Evolutionary conservation across 2,329 filamentous ascomycete genomes (phyloP).

Genomic region (Talaromyces sp.): DNA sequence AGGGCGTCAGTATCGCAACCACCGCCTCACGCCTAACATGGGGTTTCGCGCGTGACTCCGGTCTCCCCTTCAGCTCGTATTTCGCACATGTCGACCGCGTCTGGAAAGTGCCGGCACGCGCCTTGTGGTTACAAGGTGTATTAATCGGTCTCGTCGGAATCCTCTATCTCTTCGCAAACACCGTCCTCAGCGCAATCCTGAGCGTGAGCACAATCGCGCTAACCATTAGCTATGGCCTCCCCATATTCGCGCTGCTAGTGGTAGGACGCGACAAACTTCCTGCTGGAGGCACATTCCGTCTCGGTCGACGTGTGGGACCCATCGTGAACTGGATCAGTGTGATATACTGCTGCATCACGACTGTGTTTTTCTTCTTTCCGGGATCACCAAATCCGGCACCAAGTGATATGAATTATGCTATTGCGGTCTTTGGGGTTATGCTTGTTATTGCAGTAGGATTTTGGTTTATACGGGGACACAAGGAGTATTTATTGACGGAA

Average conservation of each 20-base stretch:
- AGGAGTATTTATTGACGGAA: conserved; percentile 36
- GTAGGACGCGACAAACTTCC: conserved; percentile 54
- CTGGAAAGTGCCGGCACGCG: conserved; percentile 53
- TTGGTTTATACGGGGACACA: conserved; percentile 50
- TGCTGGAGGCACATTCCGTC: conserved; percentile 39
- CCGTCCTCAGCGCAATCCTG: conserved; percentile 53
- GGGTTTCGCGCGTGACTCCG: conserved; percentile 50
- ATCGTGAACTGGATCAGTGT: conserved; percentile 50
- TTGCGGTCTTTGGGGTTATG: conserved; percentile 57
- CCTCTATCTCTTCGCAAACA: conserved; percentile 54
- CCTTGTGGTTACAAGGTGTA: conserved; percentile 52
- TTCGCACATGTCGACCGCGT: conserved; percentile 42
- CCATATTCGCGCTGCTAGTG: conserved; percentile 48
- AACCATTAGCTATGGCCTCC: conserved; percentile 52
- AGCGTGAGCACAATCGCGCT: conserved; percentile 57
- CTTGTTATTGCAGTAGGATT: conserved; percentile 49
- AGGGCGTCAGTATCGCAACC: conserved; percentile 50
- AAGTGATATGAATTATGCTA: conserved; percentile 57
- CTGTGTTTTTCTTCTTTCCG: conserved; percentile 57
- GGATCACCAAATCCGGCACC: conserved; percentile 43
- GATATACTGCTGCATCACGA: conserved; percentile 52
- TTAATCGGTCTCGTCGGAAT: conserved; percentile 50
- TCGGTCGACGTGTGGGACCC: conserved; percentile 44
- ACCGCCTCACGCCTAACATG: conserved; percentile 57
- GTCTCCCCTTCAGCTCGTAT: conserved; percentile 38